phyloP scores from a whole-genome alignment of 176 grass and related monocot genomes.

The Areca catechu region DNA sequence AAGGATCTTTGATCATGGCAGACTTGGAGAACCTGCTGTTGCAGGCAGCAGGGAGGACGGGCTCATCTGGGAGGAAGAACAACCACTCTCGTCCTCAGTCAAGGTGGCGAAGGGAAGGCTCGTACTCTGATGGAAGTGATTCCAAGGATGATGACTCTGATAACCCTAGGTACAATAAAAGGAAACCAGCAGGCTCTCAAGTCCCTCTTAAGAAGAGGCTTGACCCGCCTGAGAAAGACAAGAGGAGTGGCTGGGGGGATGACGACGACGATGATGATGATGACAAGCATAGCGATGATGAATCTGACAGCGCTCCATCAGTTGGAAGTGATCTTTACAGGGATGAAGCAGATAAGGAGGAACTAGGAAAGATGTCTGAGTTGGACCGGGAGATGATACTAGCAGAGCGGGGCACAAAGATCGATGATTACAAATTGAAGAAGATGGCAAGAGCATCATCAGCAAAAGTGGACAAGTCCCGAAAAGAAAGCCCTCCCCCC shows the following conservation, averaged over 20 bases:
- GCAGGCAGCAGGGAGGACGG: slow-evolving; percentile 67
- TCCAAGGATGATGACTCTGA: slow-evolving; percentile 41
- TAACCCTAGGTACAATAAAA: slow-evolving; percentile 39
- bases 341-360: slow-evolving; percentile 80
- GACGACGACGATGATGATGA: slow-evolving; percentile 18
- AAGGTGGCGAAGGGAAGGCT: slow-evolving; percentile 28
- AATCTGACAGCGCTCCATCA: slow-evolving; percentile 68
- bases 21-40: slow-evolving; percentile 64
- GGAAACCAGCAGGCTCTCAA: slow-evolving; percentile 39
- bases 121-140: slow-evolving; percentile 49
- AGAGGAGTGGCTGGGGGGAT: slow-evolving; percentile 9
- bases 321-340: slow-evolving; percentile 90
- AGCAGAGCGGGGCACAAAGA: slow-evolving; percentile 40
- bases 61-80: slow-evolving; percentile 13
- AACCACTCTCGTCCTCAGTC: slow-evolving; percentile 29
- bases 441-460: slow-evolving; percentile 42
- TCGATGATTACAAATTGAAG: slow-evolving; percentile 66
- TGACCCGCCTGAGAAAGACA: slow-evolving; percentile 39
- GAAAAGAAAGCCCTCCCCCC: slow-evolving; percentile 58
- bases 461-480: slow-evolving; percentile 39
- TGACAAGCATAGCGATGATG: slow-evolving; percentile 25
- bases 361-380: slow-evolving; percentile 63
- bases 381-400: slow-evolving; percentile 72
- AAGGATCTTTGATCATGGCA: slow-evolving; percentile 25
- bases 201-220: slow-evolving; percentile 83